Conservation (phyloP, 345 rosid genomes). For the Sisymbrium altissimum region DNA sequence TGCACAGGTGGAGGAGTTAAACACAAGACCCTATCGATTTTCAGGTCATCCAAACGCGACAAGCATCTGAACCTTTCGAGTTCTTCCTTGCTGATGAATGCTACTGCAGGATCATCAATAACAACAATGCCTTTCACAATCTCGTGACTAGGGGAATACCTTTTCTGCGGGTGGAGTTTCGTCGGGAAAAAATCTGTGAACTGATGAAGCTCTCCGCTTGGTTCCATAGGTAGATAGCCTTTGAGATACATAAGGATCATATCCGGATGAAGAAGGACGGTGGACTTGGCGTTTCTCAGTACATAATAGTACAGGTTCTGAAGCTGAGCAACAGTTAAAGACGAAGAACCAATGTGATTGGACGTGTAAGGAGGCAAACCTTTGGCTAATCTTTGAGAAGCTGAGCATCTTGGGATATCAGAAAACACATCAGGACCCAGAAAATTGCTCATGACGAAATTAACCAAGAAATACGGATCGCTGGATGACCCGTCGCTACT, state of each 20-base stretch:
- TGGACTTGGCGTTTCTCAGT: slow-evolving; percentile 43
- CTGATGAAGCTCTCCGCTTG: slow-evolving; percentile 23
- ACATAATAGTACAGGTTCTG: slow-evolving; percentile 50
- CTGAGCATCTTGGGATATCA: slow-evolving; percentile 60
- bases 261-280: slow-evolving; percentile 38
- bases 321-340: slow-evolving; percentile 43
- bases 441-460: slow-evolving; percentile 54
- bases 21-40: slow-evolving; percentile 38
- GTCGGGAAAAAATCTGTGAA: slow-evolving; percentile 47
- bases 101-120: slow-evolving; percentile 45
- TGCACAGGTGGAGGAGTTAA: slow-evolving; percentile 32
- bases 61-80: slow-evolving; percentile 44
- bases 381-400: slow-evolving; percentile 45
- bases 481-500: slow-evolving; percentile 13
- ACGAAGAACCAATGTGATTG: slow-evolving; percentile 50
- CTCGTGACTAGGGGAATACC: slow-evolving; percentile 37
- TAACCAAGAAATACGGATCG: slow-evolving; percentile 52
- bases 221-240: slow-evolving; percentile 39
- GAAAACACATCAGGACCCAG: slow-evolving; percentile 67
- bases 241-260: slow-evolving; percentile 43
- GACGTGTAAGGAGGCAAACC: slow-evolving; percentile 49
- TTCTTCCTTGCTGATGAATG: slow-evolving; percentile 32
- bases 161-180: slow-evolving; percentile 47
- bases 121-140: slow-evolving; percentile 55
- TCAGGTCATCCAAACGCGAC: slow-evolving; percentile 42